A percentile compares a stretch with the other conserved stretches of the same genome.
These are phyloP conservation scores for Cladophialophora exuberans DNA, from an alignment of 2,329 filamentous ascomycete species.

Conservation along the genomic window DNA sequence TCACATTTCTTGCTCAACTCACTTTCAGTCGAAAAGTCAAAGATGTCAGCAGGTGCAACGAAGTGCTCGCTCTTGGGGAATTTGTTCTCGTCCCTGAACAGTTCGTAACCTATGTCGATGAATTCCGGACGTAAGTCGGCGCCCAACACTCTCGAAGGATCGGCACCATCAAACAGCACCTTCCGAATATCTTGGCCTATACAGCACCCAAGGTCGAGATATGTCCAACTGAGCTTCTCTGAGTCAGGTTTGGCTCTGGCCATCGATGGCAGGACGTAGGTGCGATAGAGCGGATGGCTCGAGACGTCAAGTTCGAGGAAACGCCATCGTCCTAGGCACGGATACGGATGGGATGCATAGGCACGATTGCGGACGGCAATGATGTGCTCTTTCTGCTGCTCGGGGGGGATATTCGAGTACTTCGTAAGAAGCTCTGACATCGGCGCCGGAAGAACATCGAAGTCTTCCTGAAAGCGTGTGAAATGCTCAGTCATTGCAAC, in stretches of 20 bases:
- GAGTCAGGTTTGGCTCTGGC: not conserved
- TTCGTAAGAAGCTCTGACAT: conserved; percentile 23
- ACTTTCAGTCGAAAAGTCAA: conserved; percentile 29
- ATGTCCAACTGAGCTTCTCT: conserved; percentile 30
- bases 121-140: conserved; percentile 40
- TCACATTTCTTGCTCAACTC: conserved; percentile 30
- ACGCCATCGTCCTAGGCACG: conserved; percentile 49
- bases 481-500: too few relatives aligned
- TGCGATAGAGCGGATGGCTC: conserved; percentile 37
- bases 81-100: conserved; percentile 44
- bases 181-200: conserved; percentile 50
- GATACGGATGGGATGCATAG: conserved; percentile 41
- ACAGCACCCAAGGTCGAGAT: conserved; percentile 50
- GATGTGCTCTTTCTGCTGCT: conserved; percentile 29
- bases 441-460: conserved; percentile 18
- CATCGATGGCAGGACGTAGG: conserved; percentile 22
- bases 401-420: conserved; percentile 28
- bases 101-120: conserved; percentile 46
- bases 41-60: conserved; percentile 40
- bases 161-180: conserved; percentile 53
- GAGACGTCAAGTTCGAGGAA: conserved; percentile 48
- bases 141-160: conserved; percentile 47
- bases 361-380: conserved; percentile 32
- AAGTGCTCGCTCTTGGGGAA: conserved; percentile 40
- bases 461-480: conserved; percentile 20